Conservation (phyloP, 2,329 filamentous ascomycete genomes). For the Neofusicoccum kwambonambiense region DNA sequence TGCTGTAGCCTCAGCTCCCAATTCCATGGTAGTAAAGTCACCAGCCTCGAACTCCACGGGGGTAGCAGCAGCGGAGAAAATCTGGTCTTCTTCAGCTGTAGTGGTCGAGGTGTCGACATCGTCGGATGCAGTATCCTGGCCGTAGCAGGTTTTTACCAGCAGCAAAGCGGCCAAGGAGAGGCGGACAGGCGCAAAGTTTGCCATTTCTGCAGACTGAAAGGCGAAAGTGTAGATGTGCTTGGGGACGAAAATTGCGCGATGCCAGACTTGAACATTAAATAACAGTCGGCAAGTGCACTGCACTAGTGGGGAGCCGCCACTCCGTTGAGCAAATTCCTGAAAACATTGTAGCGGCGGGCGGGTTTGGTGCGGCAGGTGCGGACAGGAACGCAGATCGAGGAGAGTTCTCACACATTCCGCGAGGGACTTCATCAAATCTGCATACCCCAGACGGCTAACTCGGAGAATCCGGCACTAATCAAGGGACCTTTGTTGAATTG, state of each 20-base stretch:
- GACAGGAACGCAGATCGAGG: neutral
- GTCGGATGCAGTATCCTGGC: neutral
- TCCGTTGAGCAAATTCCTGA: neutral
- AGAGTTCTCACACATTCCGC: neutral
- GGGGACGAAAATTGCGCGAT: too few species aligned
- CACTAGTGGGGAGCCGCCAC: too few species aligned
- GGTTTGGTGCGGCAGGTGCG: neutral
- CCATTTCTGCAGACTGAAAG: too few species aligned
- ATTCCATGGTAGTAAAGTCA: neutral
- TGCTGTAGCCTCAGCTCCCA: neutral
- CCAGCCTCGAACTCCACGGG: too few species aligned
- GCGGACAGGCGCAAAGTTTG: neutral
- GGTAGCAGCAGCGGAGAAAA: neutral
- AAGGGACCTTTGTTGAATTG: too few species aligned
- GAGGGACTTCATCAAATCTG: neutral
- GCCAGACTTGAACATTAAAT: too few species aligned
- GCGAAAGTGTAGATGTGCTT: too few species aligned
- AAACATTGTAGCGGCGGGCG: neutral
- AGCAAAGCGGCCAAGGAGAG: neutral
- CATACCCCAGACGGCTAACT: neutral
- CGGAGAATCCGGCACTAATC: neutral
- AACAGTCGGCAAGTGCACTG: too few species aligned
- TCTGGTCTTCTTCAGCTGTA: too few species aligned
- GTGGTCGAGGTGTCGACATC: too few species aligned
- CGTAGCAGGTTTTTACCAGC: neutral